A percentile compares a stretch with the other conserved stretches of the same genome.
phyloP scores from a whole-genome alignment of 2,329 filamentous ascomycete species.

The Epichloe gansuensis region DNA sequence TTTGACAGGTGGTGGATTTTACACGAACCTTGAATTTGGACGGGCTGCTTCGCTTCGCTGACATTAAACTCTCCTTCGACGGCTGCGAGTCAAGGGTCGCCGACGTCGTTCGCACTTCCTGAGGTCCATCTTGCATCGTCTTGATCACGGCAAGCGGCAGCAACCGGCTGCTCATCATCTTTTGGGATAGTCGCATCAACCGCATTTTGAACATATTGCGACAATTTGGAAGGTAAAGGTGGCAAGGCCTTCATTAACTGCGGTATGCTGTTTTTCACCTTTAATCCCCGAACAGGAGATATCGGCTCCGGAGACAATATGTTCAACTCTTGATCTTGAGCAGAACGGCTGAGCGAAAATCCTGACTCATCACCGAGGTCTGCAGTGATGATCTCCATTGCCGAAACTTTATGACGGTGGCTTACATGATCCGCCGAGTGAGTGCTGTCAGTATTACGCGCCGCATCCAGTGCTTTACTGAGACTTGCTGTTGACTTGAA shows the following conservation, averaged over 20 bases:
- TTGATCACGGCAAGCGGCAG: neutral
- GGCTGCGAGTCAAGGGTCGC: too few relatives aligned
- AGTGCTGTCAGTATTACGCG: slow-evolving; percentile 1
- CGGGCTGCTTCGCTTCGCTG: slow-evolving; percentile 5
- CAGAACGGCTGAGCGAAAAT: neutral
- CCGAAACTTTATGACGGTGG: slow-evolving; percentile 16
- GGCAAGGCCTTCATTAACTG: slow-evolving; percentile 41
- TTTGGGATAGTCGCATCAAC: neutral
- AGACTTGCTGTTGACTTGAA: slow-evolving; percentile 9
- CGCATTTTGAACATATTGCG: neutral
- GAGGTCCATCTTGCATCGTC: neutral
- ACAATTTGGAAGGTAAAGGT: slow-evolving; percentile 24
- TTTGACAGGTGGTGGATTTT: slow-evolving; percentile 11
- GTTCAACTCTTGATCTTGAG: slow-evolving; percentile 11
- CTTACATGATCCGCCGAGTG: neutral
- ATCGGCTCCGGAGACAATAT: slow-evolving; percentile 36
- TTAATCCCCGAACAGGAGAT: slow-evolving; percentile 31
- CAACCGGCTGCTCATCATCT: neutral
- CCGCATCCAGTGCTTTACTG: neutral
- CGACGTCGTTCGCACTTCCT: neutral
- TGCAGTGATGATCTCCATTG: slow-evolving; percentile 10
- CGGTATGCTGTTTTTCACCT: slow-evolving; percentile 35
- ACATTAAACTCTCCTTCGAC: neutral
- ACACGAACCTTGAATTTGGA: slow-evolving; percentile 18
- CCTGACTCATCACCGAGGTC: slow-evolving; percentile 5